Base-by-base conservation (phyloP, 306 rosid species). In the Begonia fuchsioides region DNA sequence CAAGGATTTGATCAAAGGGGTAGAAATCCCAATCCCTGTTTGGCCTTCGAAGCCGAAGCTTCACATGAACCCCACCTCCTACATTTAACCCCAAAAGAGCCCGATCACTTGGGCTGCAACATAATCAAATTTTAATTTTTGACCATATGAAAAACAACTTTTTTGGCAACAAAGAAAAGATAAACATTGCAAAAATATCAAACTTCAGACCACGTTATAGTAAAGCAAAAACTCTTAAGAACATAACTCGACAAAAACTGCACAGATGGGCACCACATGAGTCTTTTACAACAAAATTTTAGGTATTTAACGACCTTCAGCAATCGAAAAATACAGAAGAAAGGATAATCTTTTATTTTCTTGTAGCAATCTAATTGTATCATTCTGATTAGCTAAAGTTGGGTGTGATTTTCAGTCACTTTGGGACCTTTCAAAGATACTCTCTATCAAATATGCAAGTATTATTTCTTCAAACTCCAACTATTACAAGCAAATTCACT, bases 1-100 rank as follows among this genome's bases (percentile, higher is more conserved):
- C 97, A 40, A 90, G 68, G 58, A 90, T 81, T 71, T 79, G 71
- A 69, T 90, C 72, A 49, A 68, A 71, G 1, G 87, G 87, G 57
- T 40, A 75, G 56, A 82, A 87, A 17, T 87, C 87, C 51, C 11
- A 56, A 32, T 87, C 94, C 64, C 75, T 64, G 69, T 73, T 87
- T 0, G 75, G 77, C 77, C 78, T 80, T 41, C 94, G 82, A 41
- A 87, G 75, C 74, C 94, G 76, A 66, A 86, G 64, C 76, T 86
- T 79, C 70, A 86, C 93, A 53, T 86, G 61, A 44, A 76, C 40
- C 43, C 96, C 96, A 32, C 66, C 74, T 56, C 85, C 87, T 41
- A 82, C 93, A 61, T 83, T 87, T 78, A 80, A 53, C 50, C 96
- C 96, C 45, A 81, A 60, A 64, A 84, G 95, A 53, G 57, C 9